Conservation (phyloP, 2,329 filamentous ascomycete species). For the Diplodia scrobiculata region DNA sequence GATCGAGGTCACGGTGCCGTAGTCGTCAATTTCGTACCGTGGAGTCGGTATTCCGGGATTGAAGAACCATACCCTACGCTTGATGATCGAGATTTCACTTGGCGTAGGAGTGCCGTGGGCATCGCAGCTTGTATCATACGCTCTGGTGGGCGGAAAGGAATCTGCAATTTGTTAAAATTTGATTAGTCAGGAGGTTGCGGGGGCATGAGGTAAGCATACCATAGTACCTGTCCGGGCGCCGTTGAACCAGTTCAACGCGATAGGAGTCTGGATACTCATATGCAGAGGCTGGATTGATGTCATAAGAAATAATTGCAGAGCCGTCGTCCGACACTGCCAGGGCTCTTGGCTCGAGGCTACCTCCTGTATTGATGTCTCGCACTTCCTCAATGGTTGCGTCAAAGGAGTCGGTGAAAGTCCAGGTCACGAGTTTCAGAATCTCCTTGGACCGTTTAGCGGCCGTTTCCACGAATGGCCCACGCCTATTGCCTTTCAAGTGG, state of each 20-base stretch:
- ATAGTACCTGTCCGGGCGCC: slow-evolving; percentile 9
- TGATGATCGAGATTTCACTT: slow-evolving; percentile 3
- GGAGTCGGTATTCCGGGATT: slow-evolving; percentile 14
- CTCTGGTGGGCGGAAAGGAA: slow-evolving; percentile 3
- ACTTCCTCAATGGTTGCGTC: slow-evolving; percentile 1
- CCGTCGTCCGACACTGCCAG: slow-evolving; percentile 11
- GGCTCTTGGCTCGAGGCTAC: slow-evolving; percentile 13
- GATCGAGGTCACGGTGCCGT: slow-evolving; percentile 3
- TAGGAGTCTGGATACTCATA: not conserved
- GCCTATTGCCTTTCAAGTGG: not conserved
- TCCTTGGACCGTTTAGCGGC: slow-evolving; percentile 13
- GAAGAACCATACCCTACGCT: slow-evolving; percentile 16
- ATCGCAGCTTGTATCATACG: slow-evolving; percentile 3
- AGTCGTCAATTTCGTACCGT: slow-evolving; percentile 24
- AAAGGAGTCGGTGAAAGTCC: slow-evolving; percentile 3
- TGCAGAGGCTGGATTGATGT: no score
- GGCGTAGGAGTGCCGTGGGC: not conserved
- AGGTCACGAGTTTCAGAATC: slow-evolving; percentile 27
- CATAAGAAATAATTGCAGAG: slow-evolving; percentile 7
- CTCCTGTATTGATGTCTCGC: slow-evolving; percentile 12
- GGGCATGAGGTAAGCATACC: not conserved
- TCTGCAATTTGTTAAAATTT: not conserved
- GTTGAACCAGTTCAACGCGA: slow-evolving; percentile 5
- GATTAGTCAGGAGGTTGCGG: not conserved
- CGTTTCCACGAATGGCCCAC: slow-evolving; percentile 9